These are phyloP conservation scores for Potentilla sterilis DNA, from an alignment of 306 rosid species.

Conservation along the genomic window DNA sequence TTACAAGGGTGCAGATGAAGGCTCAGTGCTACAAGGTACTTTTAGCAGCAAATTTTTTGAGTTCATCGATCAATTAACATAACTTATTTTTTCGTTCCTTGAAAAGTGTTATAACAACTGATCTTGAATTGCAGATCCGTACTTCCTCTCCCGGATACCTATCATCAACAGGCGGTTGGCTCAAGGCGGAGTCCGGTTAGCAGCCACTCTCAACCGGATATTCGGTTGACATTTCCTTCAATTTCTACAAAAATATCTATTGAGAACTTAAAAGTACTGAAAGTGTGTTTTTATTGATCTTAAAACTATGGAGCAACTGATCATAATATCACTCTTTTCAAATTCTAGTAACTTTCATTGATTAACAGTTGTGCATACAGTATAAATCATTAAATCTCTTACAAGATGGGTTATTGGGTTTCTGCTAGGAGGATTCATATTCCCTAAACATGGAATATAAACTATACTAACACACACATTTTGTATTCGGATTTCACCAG, in stretches of 20 bases:
- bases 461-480: neutral
- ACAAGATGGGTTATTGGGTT: neutral
- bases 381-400: neutral
- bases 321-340: neutral
- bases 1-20: constrained; percentile 57
- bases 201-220: constrained; percentile 68
- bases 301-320: neutral
- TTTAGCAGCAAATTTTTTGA: neutral
- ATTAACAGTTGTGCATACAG: neutral
- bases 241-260: neutral
- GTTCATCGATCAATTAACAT: neutral
- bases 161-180: constrained; percentile 59
- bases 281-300: neutral
- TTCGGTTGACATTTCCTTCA: constrained; percentile 28
- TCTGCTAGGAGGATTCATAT: neutral
- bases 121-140: constrained; percentile 49
- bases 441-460: neutral
- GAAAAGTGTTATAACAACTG: neutral
- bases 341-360: neutral
- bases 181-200: constrained; percentile 88
- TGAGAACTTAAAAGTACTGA: neutral
- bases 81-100: neutral
- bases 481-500: neutral
- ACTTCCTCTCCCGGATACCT: constrained; percentile 69
- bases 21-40: constrained; percentile 60